A percentile compares a stretch with the other conserved stretches of the same genome.
Evolutionary conservation across 345 rosid genomes (phyloP).

Genomic region (Euclidium syriacum): DNA sequence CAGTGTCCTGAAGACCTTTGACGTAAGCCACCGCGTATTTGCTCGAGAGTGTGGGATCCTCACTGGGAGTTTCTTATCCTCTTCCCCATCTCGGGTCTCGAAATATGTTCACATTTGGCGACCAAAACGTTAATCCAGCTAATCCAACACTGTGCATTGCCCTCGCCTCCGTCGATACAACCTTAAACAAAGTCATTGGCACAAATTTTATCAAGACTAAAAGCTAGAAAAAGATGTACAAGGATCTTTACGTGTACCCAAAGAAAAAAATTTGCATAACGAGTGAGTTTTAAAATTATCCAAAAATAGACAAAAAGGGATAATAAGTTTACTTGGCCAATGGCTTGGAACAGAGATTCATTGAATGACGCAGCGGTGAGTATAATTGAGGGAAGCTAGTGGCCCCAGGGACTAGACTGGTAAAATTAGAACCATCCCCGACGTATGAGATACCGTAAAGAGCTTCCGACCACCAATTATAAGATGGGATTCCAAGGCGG

Average conservation of each 20-base stretch:
- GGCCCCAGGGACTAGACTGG: constrained; percentile 43
- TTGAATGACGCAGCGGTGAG: constrained; percentile 60
- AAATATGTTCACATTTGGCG: constrained; percentile 71
- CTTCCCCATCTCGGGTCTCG: constrained; percentile 90
- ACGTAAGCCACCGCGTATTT: constrained; percentile 55
- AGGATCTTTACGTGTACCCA: too few relatives aligned
- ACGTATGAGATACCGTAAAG: constrained; percentile 68
- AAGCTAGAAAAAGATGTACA: too few relatives aligned
- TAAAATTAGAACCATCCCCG: constrained; percentile 62
- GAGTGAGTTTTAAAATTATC: too few relatives aligned
- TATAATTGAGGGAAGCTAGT: constrained; percentile 70
- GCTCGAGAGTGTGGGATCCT: constrained; percentile 68
- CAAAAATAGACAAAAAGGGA: not conserved
- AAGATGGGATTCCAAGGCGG: constrained; percentile 63
- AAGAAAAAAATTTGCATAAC: too few relatives aligned
- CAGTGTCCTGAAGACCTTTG: constrained; percentile 56
- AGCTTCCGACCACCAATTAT: constrained; percentile 84
- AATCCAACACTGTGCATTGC: constrained; percentile 85
- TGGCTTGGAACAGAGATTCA: constrained; percentile 53
- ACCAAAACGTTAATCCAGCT: constrained; percentile 75
- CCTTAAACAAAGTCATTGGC: constrained; percentile 21
- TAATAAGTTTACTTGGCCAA: constrained; percentile 48
- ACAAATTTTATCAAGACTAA: too few relatives aligned
- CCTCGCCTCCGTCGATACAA: constrained; percentile 76
- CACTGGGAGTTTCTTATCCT: constrained; percentile 83